Conservation (phyloP, 2,329 filamentous ascomycete species). For the Talaromyces sp. region DNA sequence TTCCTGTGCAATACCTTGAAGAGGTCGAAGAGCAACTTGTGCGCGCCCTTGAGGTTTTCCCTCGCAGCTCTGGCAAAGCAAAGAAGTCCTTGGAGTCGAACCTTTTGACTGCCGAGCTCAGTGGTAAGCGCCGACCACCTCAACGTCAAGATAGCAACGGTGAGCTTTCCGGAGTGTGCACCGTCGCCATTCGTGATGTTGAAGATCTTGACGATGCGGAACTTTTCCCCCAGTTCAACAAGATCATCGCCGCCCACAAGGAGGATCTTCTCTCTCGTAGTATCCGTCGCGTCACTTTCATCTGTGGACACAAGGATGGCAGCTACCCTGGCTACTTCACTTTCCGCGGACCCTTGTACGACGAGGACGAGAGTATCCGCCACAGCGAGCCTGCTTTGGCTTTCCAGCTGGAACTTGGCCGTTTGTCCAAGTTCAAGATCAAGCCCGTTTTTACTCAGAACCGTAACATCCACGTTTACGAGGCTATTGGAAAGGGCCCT, state of each 20-base stretch:
- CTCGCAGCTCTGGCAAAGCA: slow-evolving; percentile 54
- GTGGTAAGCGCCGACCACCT: slow-evolving; percentile 64
- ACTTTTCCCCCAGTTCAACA: slow-evolving; percentile 69
- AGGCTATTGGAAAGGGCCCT: slow-evolving; percentile 89
- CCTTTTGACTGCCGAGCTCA: slow-evolving; percentile 66
- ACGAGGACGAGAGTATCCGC: slow-evolving; percentile 92
- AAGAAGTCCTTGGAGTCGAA: slow-evolving; percentile 55
- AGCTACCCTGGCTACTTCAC: slow-evolving; percentile 97
- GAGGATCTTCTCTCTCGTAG: slow-evolving; percentile 76
- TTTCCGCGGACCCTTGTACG: slow-evolving; percentile 87
- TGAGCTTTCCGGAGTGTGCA: slow-evolving; percentile 86
- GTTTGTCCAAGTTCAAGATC: slow-evolving; percentile 95
- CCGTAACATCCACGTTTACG: slow-evolving; percentile 98
- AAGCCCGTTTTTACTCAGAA: slow-evolving; percentile 99
- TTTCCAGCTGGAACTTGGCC: slow-evolving; percentile 95
- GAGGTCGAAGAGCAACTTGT: slow-evolving; percentile 84
- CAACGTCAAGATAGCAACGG: slow-evolving; percentile 59
- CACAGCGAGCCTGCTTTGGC: slow-evolving; percentile 94
- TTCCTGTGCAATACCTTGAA: slow-evolving; percentile 89
- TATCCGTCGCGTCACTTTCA: slow-evolving; percentile 89
- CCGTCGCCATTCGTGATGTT: slow-evolving; percentile 84
- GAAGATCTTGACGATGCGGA: slow-evolving; percentile 81
- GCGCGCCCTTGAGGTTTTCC: slow-evolving; percentile 81
- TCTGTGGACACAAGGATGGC: slow-evolving; percentile 90
- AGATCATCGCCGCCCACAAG: slow-evolving; percentile 75